Evolutionary conservation across 139 green algal species (phyloP).

Genomic region (Chlorokybus atmophyticus): DNA sequence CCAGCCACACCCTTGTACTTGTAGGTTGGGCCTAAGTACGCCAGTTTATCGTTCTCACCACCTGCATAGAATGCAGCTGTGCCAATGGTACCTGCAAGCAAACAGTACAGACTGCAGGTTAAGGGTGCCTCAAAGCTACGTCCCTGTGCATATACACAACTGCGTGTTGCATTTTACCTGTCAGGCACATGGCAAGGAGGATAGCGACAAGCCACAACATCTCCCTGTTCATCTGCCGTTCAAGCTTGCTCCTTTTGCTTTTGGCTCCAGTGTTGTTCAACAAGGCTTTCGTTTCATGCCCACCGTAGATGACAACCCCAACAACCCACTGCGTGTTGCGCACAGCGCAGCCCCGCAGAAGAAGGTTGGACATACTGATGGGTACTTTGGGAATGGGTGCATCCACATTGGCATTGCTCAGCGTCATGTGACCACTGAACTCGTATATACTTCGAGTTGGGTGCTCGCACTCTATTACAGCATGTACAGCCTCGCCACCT

Average conservation of each 20-base stretch:
- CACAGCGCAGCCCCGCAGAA: slow-evolving; percentile 40
- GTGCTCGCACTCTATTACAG: slow-evolving; percentile 26
- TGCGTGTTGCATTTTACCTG: slow-evolving; percentile 2
- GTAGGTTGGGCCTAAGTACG: slow-evolving; percentile 11
- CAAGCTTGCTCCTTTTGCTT: slow-evolving; percentile 40
- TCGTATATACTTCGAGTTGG: slow-evolving; percentile 77
- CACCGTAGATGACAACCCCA: slow-evolving; percentile 75
- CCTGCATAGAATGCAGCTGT: slow-evolving; percentile 10
- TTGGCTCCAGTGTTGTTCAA: slow-evolving; percentile 52
- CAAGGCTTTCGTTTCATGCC: slow-evolving; percentile 61
- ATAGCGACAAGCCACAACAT: slow-evolving; percentile 24
- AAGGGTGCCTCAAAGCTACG: not conserved
- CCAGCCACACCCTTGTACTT: slow-evolving; percentile 7
- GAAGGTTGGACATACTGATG: slow-evolving; percentile 9
- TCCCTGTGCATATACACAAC: too few species aligned
- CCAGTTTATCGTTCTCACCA: slow-evolving; percentile 9
- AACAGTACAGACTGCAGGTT: too few species aligned
- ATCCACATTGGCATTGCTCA: not conserved
- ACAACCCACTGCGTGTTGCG: slow-evolving; percentile 65
- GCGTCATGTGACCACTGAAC: slow-evolving; percentile 24
- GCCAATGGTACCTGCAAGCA: slow-evolving; percentile 9
- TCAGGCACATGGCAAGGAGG: slow-evolving; percentile 34
- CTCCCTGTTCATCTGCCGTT: slow-evolving; percentile 25
- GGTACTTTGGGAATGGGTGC: not conserved
- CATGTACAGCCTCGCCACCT: not conserved